phyloP scores from a whole-genome alignment of 1,139 yeast species.

The Kluyveromyces sp. region DNA sequence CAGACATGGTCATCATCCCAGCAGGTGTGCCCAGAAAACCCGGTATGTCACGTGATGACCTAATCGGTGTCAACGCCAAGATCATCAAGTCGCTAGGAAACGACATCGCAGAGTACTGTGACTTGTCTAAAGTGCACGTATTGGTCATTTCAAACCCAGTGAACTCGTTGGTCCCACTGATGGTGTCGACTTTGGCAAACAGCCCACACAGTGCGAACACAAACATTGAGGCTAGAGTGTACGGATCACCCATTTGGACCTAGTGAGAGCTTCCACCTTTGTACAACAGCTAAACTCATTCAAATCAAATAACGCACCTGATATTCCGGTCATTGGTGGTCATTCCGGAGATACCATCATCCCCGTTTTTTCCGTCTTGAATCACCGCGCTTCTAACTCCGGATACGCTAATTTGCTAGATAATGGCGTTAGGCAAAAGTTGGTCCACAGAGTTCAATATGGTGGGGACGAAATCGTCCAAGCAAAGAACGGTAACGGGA shows the following conservation, averaged over 20 bases:
- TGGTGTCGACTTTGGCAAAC: slow-evolving; percentile 53
- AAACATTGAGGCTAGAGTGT: slow-evolving; percentile 71
- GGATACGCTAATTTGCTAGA: slow-evolving; percentile 36
- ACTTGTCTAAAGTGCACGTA: slow-evolving; percentile 35
- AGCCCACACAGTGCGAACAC: slow-evolving; percentile 39
- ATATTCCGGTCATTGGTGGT: slow-evolving; percentile 88
- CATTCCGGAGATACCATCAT: slow-evolving; percentile 95
- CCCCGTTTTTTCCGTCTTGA: slow-evolving; percentile 68
- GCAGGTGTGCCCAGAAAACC: slow-evolving; percentile 98
- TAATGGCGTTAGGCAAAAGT: slow-evolving; percentile 52
- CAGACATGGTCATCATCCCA: slow-evolving; percentile 80
- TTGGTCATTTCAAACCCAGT: slow-evolving; percentile 90
- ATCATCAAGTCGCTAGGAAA: slow-evolving; percentile 79
- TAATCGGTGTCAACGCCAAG: slow-evolving; percentile 87
- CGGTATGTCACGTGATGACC: slow-evolving; percentile 96
- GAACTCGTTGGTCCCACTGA: slow-evolving; percentile 91
- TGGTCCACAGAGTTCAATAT: slow-evolving; percentile 83
- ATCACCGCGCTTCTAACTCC: slow-evolving; percentile 42
- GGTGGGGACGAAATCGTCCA: slow-evolving; percentile 97
- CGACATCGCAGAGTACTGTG: slow-evolving; percentile 53
- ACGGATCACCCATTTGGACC: slow-evolving; percentile 88
- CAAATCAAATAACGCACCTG: slow-evolving; percentile 34
- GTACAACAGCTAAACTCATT: slow-evolving; percentile 43
- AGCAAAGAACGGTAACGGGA: slow-evolving; percentile 92
- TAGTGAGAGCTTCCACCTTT: slow-evolving; percentile 84